Base-by-base conservation (phyloP, 768 basidiomycete genomes). In the Tephrocybe sp. region DNA sequence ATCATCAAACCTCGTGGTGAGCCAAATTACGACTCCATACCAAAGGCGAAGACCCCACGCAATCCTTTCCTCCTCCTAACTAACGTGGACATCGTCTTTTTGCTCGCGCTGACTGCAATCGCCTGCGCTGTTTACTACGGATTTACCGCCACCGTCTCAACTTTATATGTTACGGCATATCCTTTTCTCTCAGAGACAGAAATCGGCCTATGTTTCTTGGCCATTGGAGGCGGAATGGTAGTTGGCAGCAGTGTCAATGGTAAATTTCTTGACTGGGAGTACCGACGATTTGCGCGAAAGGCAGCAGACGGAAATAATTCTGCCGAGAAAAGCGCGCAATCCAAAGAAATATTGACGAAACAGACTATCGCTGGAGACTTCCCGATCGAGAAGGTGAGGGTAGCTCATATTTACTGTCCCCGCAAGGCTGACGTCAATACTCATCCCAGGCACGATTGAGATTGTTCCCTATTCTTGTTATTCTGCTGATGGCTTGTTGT, bases 171-270 rank as follows among this genome's bases (percentile, higher is more conserved):
- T 44, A 55, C 66, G 1, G 69, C 75, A 1, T 92, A 93, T 56
- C 76, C 83, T 0, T 75, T 67, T 54, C 71, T 90, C 17, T 77
- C 66, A 50, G 78, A 88, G 54, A 82, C 83, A 3, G 75, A 80
- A 20, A 75, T 89, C 26, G 92, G 92, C 2, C 67, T 94, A 4
- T 92, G 88, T 64, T 94, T 85, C 70, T 69, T 93, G 48, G 80
- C 84, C 1, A 78, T 86, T 45, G 93, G 90, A 1, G 78, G 81
- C 14, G 93, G 92, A 0, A 84, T 84, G 68, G 66, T 81, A 8
- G 43, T 85, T 14, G 85, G 90, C 11, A 77, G 81, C 17, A 62
- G 73, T n/a, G 20, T 74, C 1, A 81, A 74, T 18, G 91, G 92
- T 2, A 78, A 71, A 48, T 59, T 88, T 10, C 64, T 92, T 8